These are phyloP conservation scores for Westerdykella sp. DNA, from an alignment of 2,329 filamentous ascomycete species.

Conservation along the genomic window DNA sequence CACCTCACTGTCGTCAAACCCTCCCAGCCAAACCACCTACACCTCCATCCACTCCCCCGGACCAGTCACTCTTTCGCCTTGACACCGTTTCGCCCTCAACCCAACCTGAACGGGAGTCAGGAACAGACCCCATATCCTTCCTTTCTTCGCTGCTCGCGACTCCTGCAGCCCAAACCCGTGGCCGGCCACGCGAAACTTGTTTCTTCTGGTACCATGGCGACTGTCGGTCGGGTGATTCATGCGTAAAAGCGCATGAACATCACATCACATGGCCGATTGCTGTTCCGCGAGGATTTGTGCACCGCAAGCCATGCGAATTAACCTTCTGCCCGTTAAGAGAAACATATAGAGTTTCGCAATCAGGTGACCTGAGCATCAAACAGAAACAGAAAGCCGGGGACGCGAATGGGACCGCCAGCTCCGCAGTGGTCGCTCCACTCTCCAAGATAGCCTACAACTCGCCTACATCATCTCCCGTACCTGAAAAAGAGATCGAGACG, in stretches of 20 bases:
- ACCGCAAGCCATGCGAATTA: slow-evolving; percentile 12
- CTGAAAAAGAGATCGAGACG: too few species aligned
- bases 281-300: slow-evolving; percentile 13
- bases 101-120: too few species aligned
- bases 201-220: slow-evolving; percentile 25
- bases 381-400: too few species aligned
- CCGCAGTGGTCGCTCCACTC: too few species aligned
- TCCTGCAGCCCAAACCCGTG: slow-evolving; percentile 1
- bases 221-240: slow-evolving; percentile 10
- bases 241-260: slow-evolving; percentile 11
- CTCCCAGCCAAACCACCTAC: not conserved
- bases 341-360: too few species aligned
- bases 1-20: too few species aligned
- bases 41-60: not conserved
- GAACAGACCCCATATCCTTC: too few species aligned
- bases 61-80: too few species aligned
- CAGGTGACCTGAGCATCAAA: too few species aligned
- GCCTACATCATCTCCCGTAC: not conserved
- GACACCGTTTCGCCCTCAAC: too few species aligned
- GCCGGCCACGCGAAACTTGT: slow-evolving; percentile 17
- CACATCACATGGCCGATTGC: slow-evolving; percentile 19
- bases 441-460: too few species aligned
- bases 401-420: too few species aligned
- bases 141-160: not conserved
- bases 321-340: slow-evolving; percentile 16